phyloP scores from a whole-genome alignment of 2,329 filamentous ascomycete species.

The Penicillium hordei region DNA sequence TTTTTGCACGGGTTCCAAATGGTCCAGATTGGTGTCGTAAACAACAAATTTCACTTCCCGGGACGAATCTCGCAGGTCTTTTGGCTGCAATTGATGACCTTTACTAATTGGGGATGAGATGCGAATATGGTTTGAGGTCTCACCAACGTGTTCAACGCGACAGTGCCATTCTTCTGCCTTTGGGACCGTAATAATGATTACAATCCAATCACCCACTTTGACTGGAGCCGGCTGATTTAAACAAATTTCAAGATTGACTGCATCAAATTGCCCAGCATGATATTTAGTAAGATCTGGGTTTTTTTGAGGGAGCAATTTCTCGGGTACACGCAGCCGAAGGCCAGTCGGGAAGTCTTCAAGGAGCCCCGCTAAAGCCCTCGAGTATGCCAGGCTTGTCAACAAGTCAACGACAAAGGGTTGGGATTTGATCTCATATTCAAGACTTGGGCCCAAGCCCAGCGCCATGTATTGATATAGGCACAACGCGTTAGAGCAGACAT shows the following conservation, averaged over 20 bases:
- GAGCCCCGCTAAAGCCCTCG: constrained; percentile 46
- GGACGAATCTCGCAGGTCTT: not conserved
- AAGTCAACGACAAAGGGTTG: constrained; percentile 84
- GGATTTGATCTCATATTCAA: constrained; percentile 78
- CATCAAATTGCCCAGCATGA: constrained; percentile 6
- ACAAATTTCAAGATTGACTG: constrained; percentile 43
- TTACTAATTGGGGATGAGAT: constrained; percentile 30
- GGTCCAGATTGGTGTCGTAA: constrained; percentile 45
- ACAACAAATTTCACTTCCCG: constrained; percentile 21
- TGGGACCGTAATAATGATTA: constrained; percentile 25
- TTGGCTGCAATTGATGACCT: not conserved
- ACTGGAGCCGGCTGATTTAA: constrained; percentile 41
- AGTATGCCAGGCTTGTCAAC: constrained; percentile 77
- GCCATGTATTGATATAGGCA: constrained; percentile 88
- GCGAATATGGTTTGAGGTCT: constrained; percentile 47
- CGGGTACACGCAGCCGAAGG: constrained; percentile 55
- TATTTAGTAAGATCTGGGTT: no score
- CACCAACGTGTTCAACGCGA: constrained; percentile 48
- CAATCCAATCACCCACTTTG: constrained; percentile 55
- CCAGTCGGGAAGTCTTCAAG: constrained; percentile 59
- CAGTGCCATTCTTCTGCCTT: constrained; percentile 45
- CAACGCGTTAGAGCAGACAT: constrained; percentile 71
- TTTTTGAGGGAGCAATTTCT: not conserved
- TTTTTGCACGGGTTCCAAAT: constrained; percentile 32
- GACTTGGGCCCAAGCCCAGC: constrained; percentile 78